Conservation (phyloP, 129 eudicot species). For the Artemisia annua region DNA sequence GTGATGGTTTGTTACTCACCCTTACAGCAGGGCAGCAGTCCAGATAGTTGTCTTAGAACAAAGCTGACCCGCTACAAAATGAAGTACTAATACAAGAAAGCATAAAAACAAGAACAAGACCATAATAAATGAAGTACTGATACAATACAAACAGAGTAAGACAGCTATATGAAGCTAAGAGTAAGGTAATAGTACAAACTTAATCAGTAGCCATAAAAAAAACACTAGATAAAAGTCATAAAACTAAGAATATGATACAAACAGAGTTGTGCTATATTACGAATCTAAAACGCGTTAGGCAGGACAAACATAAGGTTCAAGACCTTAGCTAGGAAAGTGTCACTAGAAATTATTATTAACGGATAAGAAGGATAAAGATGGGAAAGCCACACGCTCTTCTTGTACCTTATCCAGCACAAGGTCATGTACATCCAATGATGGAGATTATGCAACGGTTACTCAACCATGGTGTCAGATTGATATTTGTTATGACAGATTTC, state of each 20-base stretch:
- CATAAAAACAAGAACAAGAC: background rate
- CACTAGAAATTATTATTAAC: background rate
- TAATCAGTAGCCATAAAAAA: background rate
- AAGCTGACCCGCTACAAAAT: background rate
- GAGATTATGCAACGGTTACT: conserved; percentile 28
- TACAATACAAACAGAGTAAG: background rate
- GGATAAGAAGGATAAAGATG: background rate
- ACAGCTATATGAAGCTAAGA: background rate
- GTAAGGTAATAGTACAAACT: background rate
- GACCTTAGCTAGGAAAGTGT: background rate
- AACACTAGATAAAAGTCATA: background rate
- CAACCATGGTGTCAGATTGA: no score
- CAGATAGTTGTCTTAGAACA: background rate
- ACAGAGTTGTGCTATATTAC: background rate
- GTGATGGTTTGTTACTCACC: background rate
- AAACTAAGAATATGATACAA: conserved; percentile 3
- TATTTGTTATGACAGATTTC: no score
- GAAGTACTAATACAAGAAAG: background rate
- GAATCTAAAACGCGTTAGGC: background rate
- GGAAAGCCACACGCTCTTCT: conserved; percentile 25
- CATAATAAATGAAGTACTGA: background rate
- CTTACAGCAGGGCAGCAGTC: background rate
- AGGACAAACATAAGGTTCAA: background rate
- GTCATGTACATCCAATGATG: conserved; percentile 56
- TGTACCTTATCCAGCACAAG: conserved; percentile 56